Evolutionary conservation across 805 yeast genomes (phyloP).

Genomic region (Yarrowia sp.): DNA sequence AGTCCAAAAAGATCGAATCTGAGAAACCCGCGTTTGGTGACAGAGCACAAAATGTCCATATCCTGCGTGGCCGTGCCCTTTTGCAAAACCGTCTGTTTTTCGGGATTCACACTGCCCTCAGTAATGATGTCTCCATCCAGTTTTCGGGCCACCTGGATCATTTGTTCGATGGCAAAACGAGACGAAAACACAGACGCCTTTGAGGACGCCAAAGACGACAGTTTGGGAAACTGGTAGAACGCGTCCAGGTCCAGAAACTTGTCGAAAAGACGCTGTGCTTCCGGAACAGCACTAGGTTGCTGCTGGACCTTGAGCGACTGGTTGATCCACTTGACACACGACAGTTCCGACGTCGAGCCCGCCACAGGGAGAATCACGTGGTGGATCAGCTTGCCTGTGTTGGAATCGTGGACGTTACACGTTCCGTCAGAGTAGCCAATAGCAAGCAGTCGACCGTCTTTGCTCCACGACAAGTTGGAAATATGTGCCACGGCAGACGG

Average conservation of each 20-base stretch:
- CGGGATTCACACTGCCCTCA: background rate
- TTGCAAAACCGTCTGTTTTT: background rate
- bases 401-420: slow-evolving; percentile 46
- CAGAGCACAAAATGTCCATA: background rate
- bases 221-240: slow-evolving; percentile 27
- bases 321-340: slow-evolving; percentile 42
- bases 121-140: slow-evolving; percentile 3
- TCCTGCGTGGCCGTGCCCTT: background rate
- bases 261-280: slow-evolving; percentile 34
- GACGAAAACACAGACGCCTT: slow-evolving; percentile 11
- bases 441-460: slow-evolving; percentile 44
- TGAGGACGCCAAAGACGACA: slow-evolving; percentile 21
- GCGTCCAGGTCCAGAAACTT: slow-evolving; percentile 32
- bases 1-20: slow-evolving; percentile 6
- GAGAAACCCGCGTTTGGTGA: background rate
- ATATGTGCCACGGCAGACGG: background rate
- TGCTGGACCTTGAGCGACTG: slow-evolving; percentile 35
- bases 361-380: slow-evolving; percentile 7
- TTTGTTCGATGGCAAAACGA: slow-evolving; percentile 17
- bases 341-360: slow-evolving; percentile 23
- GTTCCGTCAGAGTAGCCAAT: slow-evolving; percentile 46
- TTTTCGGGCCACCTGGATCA: slow-evolving; percentile 17
- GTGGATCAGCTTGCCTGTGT: slow-evolving; percentile 44
- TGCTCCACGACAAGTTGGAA: slow-evolving; percentile 37
- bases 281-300: slow-evolving; percentile 29